Evolutionary conservation across 257 asterid genomes (phyloP), one percentile per base, ranked within the genome.

Genomic region (Solanum chiquidenum): DNA sequence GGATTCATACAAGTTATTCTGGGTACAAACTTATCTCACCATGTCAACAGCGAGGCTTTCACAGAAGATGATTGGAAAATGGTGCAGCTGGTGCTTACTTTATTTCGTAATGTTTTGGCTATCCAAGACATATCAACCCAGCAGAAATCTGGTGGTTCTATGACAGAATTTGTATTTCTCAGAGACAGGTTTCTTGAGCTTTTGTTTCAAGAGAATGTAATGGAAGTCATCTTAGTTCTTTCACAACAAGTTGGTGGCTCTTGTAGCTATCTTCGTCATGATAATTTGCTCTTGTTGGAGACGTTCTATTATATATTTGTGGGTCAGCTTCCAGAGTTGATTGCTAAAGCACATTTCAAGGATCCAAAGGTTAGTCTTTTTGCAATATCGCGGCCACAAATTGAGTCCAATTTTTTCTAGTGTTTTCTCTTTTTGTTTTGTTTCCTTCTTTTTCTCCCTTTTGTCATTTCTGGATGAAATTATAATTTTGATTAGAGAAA

Each of bases 61-160:
- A 93, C 98, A 49, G 99, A 97, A 55, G 99, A 97, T 89, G 98
- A 96, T 89, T 97, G 99, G 99, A 97, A 96, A 92, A 86, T 97
- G 93, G 98, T 97, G 87, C 99, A 97, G 93, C 90, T 97, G 91
- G 93, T 97, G 88, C 95, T 97, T 88, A 96, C 98, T 58, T 91
- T 97, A 60, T 96, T 97, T 84, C 95, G 99, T 6, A 97, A 97
- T 86, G 64, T 95, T 86, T 93, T 97, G 76, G 99, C 99, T 37
- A 91, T 97, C 90, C 99, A 97, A 92, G 96, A 96, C 84, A 92
- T 95, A 91, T 93, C 98, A 88, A 91, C 91, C 33, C 98, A 94
- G 87, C 98, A 93, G 91, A 94, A 92, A 90, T 94, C 94, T 64
- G 96, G 94, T 83, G 98, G 98, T 87, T 93, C 96, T 38, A 95